Conservation (phyloP, 208 protist species). For the Trypanosoma brucei region DNA sequence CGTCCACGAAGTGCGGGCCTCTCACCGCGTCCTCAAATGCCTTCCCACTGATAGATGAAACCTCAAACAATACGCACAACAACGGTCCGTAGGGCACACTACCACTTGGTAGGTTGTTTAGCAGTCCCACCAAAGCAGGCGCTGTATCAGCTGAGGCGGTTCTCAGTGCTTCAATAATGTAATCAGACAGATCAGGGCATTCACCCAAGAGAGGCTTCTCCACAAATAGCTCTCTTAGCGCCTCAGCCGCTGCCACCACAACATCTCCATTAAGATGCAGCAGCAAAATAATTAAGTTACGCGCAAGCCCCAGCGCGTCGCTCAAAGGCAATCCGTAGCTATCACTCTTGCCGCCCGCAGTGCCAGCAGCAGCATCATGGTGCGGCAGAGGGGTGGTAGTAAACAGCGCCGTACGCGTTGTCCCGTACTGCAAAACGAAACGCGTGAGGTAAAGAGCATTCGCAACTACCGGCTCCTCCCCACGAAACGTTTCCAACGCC, state of each 20-base stretch:
- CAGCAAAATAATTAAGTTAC: slow-evolving; percentile 29
- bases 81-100: slow-evolving; percentile 15
- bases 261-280: slow-evolving; percentile 29
- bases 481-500: slow-evolving; percentile 22
- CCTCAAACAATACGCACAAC: slow-evolving; percentile 22
- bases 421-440: slow-evolving; percentile 16
- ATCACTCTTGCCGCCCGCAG: neutral
- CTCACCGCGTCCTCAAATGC: slow-evolving; percentile 22
- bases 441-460: slow-evolving; percentile 32
- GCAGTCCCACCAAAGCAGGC: slow-evolving; percentile 25
- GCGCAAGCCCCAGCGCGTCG: slow-evolving; percentile 7
- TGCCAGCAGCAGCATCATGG: neutral
- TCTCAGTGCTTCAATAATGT: slow-evolving; percentile 37
- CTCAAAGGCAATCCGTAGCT: neutral
- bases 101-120: slow-evolving; percentile 16
- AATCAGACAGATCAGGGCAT: slow-evolving; percentile 28
- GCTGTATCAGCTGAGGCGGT: slow-evolving; percentile 14
- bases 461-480: slow-evolving; percentile 28
- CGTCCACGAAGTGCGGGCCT: slow-evolving; percentile 19
- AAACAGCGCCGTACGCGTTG: slow-evolving; percentile 10
- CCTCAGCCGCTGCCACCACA: slow-evolving; percentile 27
- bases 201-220: neutral
- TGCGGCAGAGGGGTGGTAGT: neutral
- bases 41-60: slow-evolving; percentile 3
- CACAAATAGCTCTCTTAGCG: slow-evolving; percentile 16